These are phyloP conservation scores for Dissophora globulifera DNA, from an alignment of 192 early-diverging fungal genomes.

Conservation along the genomic window DNA sequence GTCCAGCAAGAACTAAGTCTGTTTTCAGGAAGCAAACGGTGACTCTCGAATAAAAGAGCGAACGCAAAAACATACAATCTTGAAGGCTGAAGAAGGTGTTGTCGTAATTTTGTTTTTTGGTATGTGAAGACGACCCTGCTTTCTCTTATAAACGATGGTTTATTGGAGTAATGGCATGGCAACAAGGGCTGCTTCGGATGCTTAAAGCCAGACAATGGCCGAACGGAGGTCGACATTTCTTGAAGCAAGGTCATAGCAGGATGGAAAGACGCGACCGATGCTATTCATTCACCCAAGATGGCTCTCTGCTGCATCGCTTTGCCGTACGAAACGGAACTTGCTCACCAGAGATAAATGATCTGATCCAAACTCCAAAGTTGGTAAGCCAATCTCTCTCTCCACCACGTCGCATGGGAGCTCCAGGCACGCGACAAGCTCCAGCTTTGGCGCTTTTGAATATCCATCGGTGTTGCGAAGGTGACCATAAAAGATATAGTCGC, in stretches of 20 bases:
- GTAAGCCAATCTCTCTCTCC: background rate
- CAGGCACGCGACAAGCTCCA: conserved; percentile 9
- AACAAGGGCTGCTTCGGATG: too few relatives aligned
- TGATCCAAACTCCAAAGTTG: conserved; percentile 17
- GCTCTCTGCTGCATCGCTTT: too few relatives aligned
- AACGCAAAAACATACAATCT: background rate
- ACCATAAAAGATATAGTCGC: conserved; percentile 45
- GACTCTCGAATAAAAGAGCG: background rate
- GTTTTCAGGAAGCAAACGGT: background rate
- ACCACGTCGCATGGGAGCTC: conserved; percentile 26
- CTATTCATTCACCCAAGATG: too few relatives aligned
- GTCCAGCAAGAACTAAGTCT: conserved; percentile 55
- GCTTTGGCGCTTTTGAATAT: background rate
- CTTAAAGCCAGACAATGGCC: too few relatives aligned
- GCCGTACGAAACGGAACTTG: conserved; percentile 18
- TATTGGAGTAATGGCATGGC: too few relatives aligned
- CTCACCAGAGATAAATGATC: conserved; percentile 44
- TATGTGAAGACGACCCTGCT: too few relatives aligned
- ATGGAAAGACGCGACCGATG: too few relatives aligned
- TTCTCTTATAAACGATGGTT: too few relatives aligned
- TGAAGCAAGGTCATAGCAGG: too few relatives aligned
- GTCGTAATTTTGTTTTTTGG: too few relatives aligned
- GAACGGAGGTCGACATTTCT: too few relatives aligned
- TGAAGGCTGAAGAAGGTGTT: too few relatives aligned
- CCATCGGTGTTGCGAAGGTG: background rate